Percentiles rank a stretch among this genome's conserved stretches.
These are phyloP conservation scores for Phtheirospermum japonicum DNA, from an alignment of 257 asterid species.

Conservation along the genomic window DNA sequence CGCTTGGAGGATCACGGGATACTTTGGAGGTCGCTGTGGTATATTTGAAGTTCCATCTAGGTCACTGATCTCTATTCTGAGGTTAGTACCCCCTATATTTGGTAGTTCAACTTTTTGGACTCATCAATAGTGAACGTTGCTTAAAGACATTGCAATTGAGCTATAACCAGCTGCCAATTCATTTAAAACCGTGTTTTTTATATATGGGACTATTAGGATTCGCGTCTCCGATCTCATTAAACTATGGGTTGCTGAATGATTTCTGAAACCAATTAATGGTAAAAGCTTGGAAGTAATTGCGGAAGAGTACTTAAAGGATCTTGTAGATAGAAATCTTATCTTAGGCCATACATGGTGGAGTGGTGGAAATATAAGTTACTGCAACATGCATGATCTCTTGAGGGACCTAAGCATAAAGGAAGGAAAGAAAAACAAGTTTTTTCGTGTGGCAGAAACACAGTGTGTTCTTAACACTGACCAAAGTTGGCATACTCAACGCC, in stretches of 20 bases:
- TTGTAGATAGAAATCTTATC: slow-evolving; percentile 24
- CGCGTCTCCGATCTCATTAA: slow-evolving; percentile 1
- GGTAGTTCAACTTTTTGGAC: too few species aligned
- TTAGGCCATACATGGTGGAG: not conserved
- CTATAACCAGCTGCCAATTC: not conserved
- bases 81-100: too few species aligned
- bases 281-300: slow-evolving; percentile 24
- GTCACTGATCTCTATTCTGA: too few species aligned
- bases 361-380: not conserved
- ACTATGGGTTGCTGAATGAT: slow-evolving; percentile 25
- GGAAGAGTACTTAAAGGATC: slow-evolving; percentile 9
- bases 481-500: slow-evolving; percentile 1
- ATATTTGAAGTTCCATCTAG: too few species aligned
- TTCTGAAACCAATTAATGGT: slow-evolving; percentile 17
- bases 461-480: too few species aligned
- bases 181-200: slow-evolving; percentile 6
- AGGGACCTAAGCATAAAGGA: slow-evolving; percentile 28
- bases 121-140: too few species aligned
- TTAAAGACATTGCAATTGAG: not conserved
- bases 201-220: slow-evolving; percentile 11
- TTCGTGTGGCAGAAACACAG: not conserved
- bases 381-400: slow-evolving; percentile 28
- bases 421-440: slow-evolving; percentile 7
- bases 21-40: too few species aligned
- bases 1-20: too few species aligned